Evolutionary conservation across 2,329 filamentous ascomycete genomes (phyloP), one percentile per base, ranked within the genome.

Genomic region (Ophiobolus disseminans): DNA sequence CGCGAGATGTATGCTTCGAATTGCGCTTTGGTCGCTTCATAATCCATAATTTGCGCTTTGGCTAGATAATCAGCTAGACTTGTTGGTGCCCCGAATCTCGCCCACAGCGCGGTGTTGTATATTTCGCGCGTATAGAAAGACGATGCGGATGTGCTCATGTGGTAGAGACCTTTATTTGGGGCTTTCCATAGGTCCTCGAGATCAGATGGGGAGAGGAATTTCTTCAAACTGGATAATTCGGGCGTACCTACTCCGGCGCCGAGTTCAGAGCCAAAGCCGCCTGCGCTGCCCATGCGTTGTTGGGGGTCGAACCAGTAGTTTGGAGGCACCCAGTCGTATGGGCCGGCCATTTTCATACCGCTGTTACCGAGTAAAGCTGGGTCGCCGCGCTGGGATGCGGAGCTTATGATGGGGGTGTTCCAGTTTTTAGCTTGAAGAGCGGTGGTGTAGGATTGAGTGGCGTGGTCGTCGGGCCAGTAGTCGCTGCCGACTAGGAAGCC

Each of bases 341-440:
- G 85, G 0, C 85, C 85, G 0, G 81, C 78, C 84, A 87, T 87
- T 60, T 86, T 86, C 79, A 87, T 81, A 0, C 84, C 84, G 0
- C 80, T 80, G 0, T 81, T 80, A 0, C 81, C 82, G 0, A 86
- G 73, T 1, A 74, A 63, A 7, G 75, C 54, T 0, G 84, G 80
- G 44, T 75, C 83, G 1, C 83, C 82, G 8, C 78, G 75, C 58
- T 82, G 81, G 2, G 78, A 77, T 0, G 84, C 85, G 0, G 83
- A 84, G 1, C 81, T 75, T 30, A 87, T 75, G 30, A 87, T 76
- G 0, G 85, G 83, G 2, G 73, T 74, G 20, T 81, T 71, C 83
- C 83, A 87, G 57, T 83, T 76, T 21, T 78, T 75, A 0, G 69
- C 70, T 19, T 75, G 65, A 8, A 87, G 69, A 0, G 79, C 80